Percentiles rank a stretch among this genome's conserved stretches.
Evolutionary conservation across 2,329 filamentous ascomycete species (phyloP).

Genomic region (Hypoxylon sp.): DNA sequence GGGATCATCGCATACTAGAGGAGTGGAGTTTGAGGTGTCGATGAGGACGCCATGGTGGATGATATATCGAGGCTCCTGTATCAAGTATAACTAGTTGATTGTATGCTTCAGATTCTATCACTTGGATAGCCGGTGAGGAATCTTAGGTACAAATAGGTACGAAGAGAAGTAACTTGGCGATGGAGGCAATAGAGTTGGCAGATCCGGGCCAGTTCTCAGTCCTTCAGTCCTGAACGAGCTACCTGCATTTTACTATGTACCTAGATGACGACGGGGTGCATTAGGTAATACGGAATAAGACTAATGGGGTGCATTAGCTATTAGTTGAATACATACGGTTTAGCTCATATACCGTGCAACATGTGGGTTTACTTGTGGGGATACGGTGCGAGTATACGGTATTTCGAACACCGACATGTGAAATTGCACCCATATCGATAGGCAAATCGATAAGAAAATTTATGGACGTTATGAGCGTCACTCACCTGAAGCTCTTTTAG

Average conservation of each 20-base stretch:
- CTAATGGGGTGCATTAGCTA: slow-evolving; percentile 4
- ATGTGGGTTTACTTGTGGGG: no score
- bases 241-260: neutral
- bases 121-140: slow-evolving; percentile 2
- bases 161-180: slow-evolving; percentile 7
- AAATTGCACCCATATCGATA: neutral
- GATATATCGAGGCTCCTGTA: neutral
- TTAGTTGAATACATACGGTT: no score
- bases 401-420: no score
- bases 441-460: slow-evolving; percentile 26
- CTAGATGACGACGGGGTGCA: slow-evolving; percentile 29
- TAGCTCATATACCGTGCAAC: no score
- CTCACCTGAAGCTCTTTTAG: slow-evolving; percentile 8
- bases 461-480: neutral
- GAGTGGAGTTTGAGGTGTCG: slow-evolving; percentile 73
- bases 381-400: no score
- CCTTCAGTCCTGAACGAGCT: slow-evolving; percentile 21
- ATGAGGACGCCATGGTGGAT: slow-evolving; percentile 75
- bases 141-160: neutral
- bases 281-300: neutral
- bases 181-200: slow-evolving; percentile 18
- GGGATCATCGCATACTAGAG: slow-evolving; percentile 71
- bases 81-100: slow-evolving; percentile 5
- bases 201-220: slow-evolving; percentile 18
- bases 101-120: neutral